A percentile compares a stretch with the other conserved stretches of the same genome.
Evolutionary conservation across 768 basidiomycete genomes (phyloP).

Genomic region (Suillus americanus): DNA sequence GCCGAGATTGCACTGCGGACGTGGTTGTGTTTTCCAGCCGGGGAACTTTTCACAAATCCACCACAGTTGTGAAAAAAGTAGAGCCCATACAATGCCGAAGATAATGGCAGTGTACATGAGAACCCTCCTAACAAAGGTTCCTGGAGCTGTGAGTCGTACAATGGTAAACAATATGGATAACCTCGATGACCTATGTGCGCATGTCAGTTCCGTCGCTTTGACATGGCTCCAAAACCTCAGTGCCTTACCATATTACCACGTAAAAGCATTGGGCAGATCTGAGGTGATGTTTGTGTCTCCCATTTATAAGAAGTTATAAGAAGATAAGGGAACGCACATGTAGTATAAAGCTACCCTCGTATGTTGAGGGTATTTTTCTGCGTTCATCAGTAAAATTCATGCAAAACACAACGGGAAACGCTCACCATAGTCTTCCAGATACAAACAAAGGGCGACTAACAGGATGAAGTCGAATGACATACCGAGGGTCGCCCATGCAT

Average conservation of each 20-base stretch:
- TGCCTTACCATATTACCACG: background rate
- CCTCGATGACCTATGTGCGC: background rate
- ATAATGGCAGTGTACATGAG: background rate
- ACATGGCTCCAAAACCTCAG: background rate
- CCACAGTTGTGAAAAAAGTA: background rate
- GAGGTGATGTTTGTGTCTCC: background rate
- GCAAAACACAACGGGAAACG: background rate
- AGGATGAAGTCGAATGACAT: background rate
- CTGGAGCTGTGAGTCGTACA: background rate
- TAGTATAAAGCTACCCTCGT: background rate
- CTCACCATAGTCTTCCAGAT: background rate
- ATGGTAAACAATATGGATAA: background rate
- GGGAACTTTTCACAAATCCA: background rate
- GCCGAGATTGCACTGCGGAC: background rate
- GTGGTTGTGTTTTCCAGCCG: background rate
- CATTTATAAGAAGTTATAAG: background rate
- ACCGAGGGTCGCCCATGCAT: background rate
- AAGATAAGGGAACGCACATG: background rate
- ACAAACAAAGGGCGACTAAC: background rate
- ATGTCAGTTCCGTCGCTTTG: background rate
- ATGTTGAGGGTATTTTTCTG: background rate
- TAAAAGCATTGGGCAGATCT: background rate
- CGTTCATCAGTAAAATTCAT: background rate
- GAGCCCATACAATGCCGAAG: background rate
- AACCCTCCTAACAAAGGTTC: background rate